Evolutionary conservation across 1,284 basidiomycete species (phyloP), one percentile per base, ranked within the genome.

Genomic region (Laetiporus sulphureus): DNA sequence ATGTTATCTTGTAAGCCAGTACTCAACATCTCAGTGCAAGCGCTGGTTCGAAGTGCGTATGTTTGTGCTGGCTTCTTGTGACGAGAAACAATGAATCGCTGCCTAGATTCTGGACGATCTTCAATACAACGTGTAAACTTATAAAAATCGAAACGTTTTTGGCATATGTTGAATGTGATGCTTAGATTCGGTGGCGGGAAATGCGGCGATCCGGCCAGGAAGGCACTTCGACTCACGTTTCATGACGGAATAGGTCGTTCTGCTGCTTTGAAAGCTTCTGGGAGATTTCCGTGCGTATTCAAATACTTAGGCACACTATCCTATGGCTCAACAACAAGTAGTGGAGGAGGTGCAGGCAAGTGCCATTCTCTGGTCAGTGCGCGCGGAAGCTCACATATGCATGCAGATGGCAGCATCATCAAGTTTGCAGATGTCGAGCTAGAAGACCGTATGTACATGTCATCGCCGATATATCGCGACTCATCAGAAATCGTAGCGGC

Each of bases 381-480:
- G n/a, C n/a, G n/a, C n/a, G n/a, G 13, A 33, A 33, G n/a, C n/a
- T n/a, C n/a, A n/a, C n/a, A n/a, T n/a, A n/a, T n/a, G n/a, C n/a
- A 13, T 27, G 7, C 25, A 38, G 55, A 59, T 36, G 57, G 55
- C 19, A 55, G 53, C 12, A 49, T 58, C 18, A 51, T 56, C 31
- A 21, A 31, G 11, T 59, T 57, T 25, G n/a, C 32, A 2, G 44
- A 48, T 15, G 48, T 38, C 22, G 57, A 57, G 31, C 41, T 45
- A 2, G 39, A 45, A 12, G 47, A 48, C 30, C 33, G 53, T 51
- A 12, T 23, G 39, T 27, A 29, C n/a, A 40, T 20, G 47, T 44
- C 16, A 11, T 15, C 33, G 16, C 21, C 8, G 16, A 7, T 33
- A 7, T 16, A 7, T 33, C 7, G 18, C 8, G 13, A 15, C 34